Evolutionary conservation across 441 rosid species (phyloP), one percentile per base, ranked within the genome.

Genomic region (Syzygium malaccense): DNA sequence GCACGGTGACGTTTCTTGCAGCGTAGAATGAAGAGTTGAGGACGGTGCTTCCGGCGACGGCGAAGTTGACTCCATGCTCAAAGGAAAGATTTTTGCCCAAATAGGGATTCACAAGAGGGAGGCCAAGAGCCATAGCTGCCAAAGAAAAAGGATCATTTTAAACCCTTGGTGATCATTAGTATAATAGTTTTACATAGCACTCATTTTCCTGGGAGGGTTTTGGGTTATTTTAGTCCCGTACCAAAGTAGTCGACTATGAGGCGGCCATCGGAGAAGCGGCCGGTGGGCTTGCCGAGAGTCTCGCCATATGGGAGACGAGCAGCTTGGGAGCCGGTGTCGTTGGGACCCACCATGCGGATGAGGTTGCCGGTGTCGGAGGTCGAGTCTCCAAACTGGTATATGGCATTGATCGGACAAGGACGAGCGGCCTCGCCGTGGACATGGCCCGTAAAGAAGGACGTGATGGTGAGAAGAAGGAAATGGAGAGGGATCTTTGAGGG

Each of bases 331-430:
- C 30, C 64, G 1, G 64, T 5, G 45, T 33, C 68, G 37, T 62
- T 51, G 32, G 58, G 87, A 9, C 45, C 51, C n/a, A 54, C 64
- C 18, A 88, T 64, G 51, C 51, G 89, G 60, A 88, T 85, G 54
- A 85, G 53, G 79, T 88, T 85, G 49, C 89, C 89, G 62, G 87
- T 85, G 60, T 88, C 89, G 15, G 89, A n/a, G 64, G 80, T 60
- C 23, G 89, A 88, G 89, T 62, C 89, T 3, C 89, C 85, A 20
- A 85, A 68, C 87, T 88, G 85, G 55, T 83, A 88, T 41, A 88
- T 55, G 56, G 75, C 33, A 12, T 49, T 28, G 49, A 88, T 88
- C 37, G 55, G 48, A 49, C 86, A 48, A 10, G 30, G 56, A 17
- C 18, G 83, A 41, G 83, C 83, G 25, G 86, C 30, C 18, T 9